phyloP scores from a whole-genome alignment of 306 rosid genomes.

The Erythrophleum fordii region DNA sequence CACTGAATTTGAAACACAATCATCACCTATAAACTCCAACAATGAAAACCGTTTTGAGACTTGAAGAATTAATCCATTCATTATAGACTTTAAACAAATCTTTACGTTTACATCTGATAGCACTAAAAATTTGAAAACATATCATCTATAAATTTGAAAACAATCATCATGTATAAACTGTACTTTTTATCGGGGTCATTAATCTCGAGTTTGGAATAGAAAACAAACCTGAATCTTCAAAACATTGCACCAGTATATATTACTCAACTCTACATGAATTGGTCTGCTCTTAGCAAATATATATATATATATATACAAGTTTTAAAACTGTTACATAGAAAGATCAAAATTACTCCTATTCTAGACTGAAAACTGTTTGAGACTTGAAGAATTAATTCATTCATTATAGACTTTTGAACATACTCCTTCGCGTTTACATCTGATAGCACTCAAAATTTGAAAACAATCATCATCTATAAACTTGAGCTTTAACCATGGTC shows the following conservation, averaged over 20 bases:
- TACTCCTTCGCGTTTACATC: not conserved
- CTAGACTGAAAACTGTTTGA: not conserved
- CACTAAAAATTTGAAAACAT: not conserved
- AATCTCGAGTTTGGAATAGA: no score
- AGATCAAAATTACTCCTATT: no score
- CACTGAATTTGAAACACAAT: no score
- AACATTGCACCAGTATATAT: no score
- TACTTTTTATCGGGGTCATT: no score
- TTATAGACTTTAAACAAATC: not conserved
- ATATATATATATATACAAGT: no score
- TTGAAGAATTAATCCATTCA: not conserved
- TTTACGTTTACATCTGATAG: not conserved
- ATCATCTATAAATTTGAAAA: constrained; percentile 8
- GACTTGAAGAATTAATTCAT: not conserved
- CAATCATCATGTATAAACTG: constrained; percentile 8
- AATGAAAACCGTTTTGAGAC: not conserved
- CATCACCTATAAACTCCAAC: no score
- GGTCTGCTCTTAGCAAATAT: not conserved
- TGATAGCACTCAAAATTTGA: not conserved
- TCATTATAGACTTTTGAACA: not conserved
- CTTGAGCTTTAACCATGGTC: no score
- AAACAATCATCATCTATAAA: not conserved
- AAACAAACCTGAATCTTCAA: no score
- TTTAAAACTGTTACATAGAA: not conserved
- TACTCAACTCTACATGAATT: not conserved